Percentiles rank a stretch among this genome's conserved stretches.
phyloP scores from a whole-genome alignment of 2,329 filamentous ascomycete species.

The Alternaria postmessia region DNA sequence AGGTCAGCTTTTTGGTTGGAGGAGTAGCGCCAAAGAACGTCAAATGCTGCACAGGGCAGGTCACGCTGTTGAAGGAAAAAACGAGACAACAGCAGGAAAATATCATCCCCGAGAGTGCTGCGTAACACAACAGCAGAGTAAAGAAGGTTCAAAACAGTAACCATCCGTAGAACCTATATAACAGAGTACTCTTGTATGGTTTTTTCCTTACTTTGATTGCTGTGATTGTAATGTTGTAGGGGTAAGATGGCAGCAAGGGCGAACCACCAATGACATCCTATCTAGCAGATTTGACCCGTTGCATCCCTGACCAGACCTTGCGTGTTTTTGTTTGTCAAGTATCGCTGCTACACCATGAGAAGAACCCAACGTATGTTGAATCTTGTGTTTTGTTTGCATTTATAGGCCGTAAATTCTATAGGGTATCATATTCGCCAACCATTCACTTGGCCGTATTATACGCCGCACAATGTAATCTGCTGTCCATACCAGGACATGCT shows the following conservation, averaged over 20 bases:
- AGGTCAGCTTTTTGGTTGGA: not conserved
- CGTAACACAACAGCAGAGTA: no score
- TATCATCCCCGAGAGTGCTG: no score
- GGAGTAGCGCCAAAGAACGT: not conserved
- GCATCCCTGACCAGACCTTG: not conserved
- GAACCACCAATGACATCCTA: no score
- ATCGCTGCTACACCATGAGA: not conserved
- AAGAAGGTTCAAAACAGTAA: no score
- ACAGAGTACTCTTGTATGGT: no score
- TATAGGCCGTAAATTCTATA: not conserved
- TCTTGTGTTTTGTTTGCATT: not conserved
- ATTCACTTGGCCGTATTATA: not conserved
- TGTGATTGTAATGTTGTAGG: no score
- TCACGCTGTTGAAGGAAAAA: no score
- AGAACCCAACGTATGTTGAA: not conserved
- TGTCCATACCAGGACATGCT: not conserved
- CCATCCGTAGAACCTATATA: no score
- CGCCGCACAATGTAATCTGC: not conserved
- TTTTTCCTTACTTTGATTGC: no score
- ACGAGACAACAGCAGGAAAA: no score
- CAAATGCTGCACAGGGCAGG: not conserved
- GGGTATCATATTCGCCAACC: conserved; percentile 10
- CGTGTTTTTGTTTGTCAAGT: not conserved
- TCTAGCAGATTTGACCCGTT: no score
- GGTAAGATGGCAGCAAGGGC: no score